phyloP scores from a whole-genome alignment of 306 rosid genomes.

The Senna tora region DNA sequence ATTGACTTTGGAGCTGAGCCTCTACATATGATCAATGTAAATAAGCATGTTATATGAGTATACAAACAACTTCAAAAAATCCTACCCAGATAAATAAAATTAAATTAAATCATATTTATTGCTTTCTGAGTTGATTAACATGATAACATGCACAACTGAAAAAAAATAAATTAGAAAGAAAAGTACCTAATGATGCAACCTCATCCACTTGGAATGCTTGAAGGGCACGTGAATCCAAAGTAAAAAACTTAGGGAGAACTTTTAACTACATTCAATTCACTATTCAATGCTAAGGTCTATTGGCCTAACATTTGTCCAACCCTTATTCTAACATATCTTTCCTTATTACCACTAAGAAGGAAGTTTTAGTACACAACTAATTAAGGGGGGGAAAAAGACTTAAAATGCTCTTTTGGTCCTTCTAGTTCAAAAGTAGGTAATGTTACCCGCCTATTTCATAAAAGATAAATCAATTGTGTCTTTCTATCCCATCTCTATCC shows the following conservation, averaged over 20 bases:
- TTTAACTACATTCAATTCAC: neutral
- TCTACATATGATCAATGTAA: slow-evolving; percentile 51
- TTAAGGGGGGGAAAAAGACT: neutral
- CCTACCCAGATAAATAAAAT: slow-evolving; percentile 6
- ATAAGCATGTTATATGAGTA: slow-evolving; percentile 14
- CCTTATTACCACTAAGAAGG: neutral
- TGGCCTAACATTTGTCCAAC: neutral
- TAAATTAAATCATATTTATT: slow-evolving; percentile 13
- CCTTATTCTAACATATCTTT: neutral
- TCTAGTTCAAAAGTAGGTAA: no score
- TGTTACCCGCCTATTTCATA: no score
- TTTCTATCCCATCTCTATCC: no score
- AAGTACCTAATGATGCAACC: neutral
- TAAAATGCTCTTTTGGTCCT: no score
- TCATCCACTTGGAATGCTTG: neutral
- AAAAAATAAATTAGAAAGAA: neutral
- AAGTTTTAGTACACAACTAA: neutral
- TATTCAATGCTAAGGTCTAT: slow-evolving; percentile 1
- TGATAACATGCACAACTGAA: neutral
- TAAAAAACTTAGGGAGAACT: neutral
- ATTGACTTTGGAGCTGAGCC: slow-evolving; percentile 71
- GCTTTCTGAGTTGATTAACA: slow-evolving; percentile 14
- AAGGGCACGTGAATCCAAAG: neutral
- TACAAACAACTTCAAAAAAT: slow-evolving; percentile 13
- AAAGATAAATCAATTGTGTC: no score